Evolutionary conservation across 805 yeast species (phyloP).

Genomic region (Starmerella roubikii): DNA sequence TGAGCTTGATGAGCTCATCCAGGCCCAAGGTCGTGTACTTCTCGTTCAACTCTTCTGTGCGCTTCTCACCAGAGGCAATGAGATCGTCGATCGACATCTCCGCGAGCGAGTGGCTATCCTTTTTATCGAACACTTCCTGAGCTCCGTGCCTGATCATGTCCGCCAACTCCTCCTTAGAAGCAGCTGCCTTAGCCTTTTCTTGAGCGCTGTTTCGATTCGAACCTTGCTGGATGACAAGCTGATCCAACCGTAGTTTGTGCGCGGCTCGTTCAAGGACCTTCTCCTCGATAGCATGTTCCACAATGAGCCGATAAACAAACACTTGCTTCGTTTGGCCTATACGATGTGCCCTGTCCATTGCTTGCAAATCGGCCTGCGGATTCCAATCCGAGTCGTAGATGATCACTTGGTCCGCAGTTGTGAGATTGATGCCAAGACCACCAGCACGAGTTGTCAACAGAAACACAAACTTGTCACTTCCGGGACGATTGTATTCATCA

Average conservation of each 20-base stretch:
- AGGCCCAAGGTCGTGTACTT: constrained; percentile 75
- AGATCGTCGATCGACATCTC: constrained; percentile 63
- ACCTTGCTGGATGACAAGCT: constrained; percentile 78
- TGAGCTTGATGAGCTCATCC: constrained; percentile 85
- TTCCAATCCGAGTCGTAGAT: constrained; percentile 94
- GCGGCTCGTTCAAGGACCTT: constrained; percentile 93
- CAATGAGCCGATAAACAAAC: constrained; percentile 76
- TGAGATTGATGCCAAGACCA: constrained; percentile 85
- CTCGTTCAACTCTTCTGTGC: constrained; percentile 64
- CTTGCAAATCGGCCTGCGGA: constrained; percentile 95
- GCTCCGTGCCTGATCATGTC: constrained; percentile 98
- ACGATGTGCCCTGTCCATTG: constrained; percentile 96
- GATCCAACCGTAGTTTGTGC: constrained; percentile 82
- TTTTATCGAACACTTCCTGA: constrained; percentile 56
- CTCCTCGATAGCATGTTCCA: constrained; percentile 94
- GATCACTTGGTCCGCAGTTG: constrained; percentile 81
- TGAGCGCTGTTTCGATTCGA: constrained; percentile 35
- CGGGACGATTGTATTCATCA: constrained; percentile 77
- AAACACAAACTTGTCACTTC: constrained; percentile 68
- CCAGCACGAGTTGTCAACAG: constrained; percentile 91
- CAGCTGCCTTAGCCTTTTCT: constrained; percentile 21
- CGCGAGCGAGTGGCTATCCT: constrained; percentile 21
- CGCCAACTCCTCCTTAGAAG: constrained; percentile 64
- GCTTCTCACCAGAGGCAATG: constrained; percentile 63
- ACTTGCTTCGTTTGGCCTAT: constrained; percentile 96